Evolutionary conservation across 2,329 filamentous ascomycete genomes (phyloP).

Genomic region (Fusarium xyrophilum): DNA sequence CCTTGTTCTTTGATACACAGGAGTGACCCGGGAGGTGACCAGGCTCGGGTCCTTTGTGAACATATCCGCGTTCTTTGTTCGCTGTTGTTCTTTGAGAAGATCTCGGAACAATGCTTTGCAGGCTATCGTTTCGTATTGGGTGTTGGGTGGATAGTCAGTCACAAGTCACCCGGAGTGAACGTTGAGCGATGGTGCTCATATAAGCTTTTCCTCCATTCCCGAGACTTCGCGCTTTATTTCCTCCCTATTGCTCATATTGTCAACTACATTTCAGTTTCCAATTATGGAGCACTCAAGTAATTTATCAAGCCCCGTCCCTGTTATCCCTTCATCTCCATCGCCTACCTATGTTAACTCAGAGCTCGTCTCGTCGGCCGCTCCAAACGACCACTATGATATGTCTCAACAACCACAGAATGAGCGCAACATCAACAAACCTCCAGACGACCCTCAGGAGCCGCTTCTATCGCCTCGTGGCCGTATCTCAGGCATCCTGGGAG

Average conservation of each 20-base stretch:
- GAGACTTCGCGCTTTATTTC: not conserved
- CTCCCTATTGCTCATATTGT: not conserved
- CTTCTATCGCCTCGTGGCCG: not conserved
- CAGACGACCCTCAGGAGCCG: not conserved
- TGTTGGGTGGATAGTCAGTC: not conserved
- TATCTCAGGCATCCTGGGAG: not conserved
- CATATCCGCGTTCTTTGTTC: constrained; percentile 2
- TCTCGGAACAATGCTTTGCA: not conserved
- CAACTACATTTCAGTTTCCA: not conserved
- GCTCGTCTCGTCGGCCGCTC: not conserved
- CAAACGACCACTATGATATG: not conserved
- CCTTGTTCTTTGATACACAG: not conserved
- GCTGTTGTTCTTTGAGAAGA: not conserved
- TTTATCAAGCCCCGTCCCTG: not conserved
- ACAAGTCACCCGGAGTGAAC: not conserved
- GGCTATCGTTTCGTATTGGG: not conserved
- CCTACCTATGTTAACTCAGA: not conserved
- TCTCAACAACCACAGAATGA: not conserved
- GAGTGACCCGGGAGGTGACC: not conserved
- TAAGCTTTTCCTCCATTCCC: not conserved
- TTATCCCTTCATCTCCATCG: not conserved
- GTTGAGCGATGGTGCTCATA: not conserved
- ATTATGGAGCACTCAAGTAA: not conserved
- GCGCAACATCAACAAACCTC: not conserved
- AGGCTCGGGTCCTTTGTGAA: not conserved